Evolutionary conservation across 2,329 filamentous ascomycete genomes (phyloP).

Genomic region (Beauveria pseudobassiana): DNA sequence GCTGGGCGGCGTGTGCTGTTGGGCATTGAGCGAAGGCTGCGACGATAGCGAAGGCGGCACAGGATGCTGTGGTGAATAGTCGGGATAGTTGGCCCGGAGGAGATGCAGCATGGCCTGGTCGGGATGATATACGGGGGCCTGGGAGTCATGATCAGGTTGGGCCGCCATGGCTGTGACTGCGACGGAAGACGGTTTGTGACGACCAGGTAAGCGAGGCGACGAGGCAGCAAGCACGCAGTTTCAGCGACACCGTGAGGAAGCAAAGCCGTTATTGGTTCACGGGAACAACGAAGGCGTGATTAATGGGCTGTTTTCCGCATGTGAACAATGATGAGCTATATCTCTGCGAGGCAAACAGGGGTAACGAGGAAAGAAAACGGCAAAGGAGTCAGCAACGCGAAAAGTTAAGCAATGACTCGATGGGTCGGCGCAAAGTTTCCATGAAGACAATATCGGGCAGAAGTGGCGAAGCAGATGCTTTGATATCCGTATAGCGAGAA

Average conservation of each 20-base stretch:
- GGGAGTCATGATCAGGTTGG: constrained; percentile 2
- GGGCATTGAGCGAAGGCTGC: not conserved
- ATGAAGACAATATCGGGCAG: not conserved
- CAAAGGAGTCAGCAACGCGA: not conserved
- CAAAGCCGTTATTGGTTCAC: constrained; percentile 2
- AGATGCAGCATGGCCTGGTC: constrained; percentile 3
- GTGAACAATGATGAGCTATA: constrained; percentile 3
- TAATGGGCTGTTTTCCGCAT: constrained; percentile 9
- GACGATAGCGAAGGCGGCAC: not conserved
- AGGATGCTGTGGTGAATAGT: not conserved
- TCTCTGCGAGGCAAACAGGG: not conserved
- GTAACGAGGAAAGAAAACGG: not conserved
- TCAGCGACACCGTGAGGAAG: not conserved
- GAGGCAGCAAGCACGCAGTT: not conserved
- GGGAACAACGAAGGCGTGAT: not conserved
- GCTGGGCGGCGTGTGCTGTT: not conserved
- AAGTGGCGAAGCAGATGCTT: not conserved
- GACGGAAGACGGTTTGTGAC: not conserved
- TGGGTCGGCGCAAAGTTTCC: not conserved
- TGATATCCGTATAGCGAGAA: not conserved
- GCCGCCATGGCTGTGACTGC: constrained; percentile 2
- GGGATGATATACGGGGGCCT: not conserved
- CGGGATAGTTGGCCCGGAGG: not conserved
- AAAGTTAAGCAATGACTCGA: constrained; percentile 5
- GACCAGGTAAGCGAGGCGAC: not conserved